Conservation (phyloP, 2,329 filamentous ascomycete species). For the Penicillium hesseltinei region DNA sequence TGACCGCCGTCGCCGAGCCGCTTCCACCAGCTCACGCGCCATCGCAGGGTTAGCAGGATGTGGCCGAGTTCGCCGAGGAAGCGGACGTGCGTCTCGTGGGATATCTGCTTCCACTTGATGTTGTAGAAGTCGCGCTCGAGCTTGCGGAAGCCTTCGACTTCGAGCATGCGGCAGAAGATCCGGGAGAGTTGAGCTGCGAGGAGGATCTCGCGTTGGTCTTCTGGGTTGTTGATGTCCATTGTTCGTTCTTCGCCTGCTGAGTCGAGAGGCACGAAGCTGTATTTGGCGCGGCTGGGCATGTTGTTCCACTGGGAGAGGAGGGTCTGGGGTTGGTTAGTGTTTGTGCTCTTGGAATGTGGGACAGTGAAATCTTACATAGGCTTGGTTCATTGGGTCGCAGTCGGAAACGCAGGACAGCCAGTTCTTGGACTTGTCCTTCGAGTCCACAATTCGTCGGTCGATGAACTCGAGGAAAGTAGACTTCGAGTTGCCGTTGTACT, state of each 20-base stretch:
- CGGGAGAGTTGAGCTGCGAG: constrained; percentile 47
- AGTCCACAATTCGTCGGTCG: constrained; percentile 44
- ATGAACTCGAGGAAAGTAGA: constrained; percentile 47
- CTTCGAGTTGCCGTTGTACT: constrained; percentile 39
- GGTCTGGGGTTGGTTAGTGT: constrained; percentile 27
- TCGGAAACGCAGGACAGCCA: constrained; percentile 44
- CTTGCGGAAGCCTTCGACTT: constrained; percentile 46
- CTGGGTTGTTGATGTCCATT: constrained; percentile 40
- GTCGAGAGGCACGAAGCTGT: constrained; percentile 40
- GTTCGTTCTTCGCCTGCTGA: constrained; percentile 31
- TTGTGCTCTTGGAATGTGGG: neutral
- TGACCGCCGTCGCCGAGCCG: constrained; percentile 41
- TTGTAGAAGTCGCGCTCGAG: constrained; percentile 48
- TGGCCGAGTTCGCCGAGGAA: constrained; percentile 42
- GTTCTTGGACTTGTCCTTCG: constrained; percentile 46
- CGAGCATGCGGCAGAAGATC: constrained; percentile 48
- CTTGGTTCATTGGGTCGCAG: constrained; percentile 41
- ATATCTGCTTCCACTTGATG: constrained; percentile 46
- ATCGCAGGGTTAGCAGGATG: constrained; percentile 45
- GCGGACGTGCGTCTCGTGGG: constrained; percentile 42
- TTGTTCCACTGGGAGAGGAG: constrained; percentile 46
- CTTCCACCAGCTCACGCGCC: constrained; percentile 48
- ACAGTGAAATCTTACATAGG: constrained; percentile 37
- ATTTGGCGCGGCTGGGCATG: constrained; percentile 48
- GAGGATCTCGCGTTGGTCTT: constrained; percentile 41